phyloP scores from a whole-genome alignment of 768 basidiomycete species.

The Panus rudis region DNA sequence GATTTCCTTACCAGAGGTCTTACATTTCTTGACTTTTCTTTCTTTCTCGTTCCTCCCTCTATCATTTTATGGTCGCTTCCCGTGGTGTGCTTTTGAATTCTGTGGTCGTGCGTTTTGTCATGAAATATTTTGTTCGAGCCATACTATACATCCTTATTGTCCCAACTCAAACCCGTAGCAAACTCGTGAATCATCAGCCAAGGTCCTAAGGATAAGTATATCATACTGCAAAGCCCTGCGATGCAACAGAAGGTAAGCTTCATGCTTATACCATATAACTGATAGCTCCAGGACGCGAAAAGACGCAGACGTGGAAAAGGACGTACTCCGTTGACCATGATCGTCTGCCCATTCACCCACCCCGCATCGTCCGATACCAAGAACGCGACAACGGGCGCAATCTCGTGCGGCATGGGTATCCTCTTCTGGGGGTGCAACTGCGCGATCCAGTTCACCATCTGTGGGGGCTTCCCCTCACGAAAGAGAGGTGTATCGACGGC shows the following conservation, averaged over 20 bases:
- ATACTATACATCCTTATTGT: too few species aligned
- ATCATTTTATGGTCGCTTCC: too few species aligned
- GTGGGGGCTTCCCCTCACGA: constrained; percentile 44
- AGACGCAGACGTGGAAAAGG: too few species aligned
- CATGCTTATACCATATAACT: too few species aligned
- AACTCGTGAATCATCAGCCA: too few species aligned
- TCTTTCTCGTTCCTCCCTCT: background rate
- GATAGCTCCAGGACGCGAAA: too few species aligned
- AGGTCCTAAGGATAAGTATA: too few species aligned
- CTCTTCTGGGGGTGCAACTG: constrained; percentile 40
- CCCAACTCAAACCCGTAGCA: too few species aligned
- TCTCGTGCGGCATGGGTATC: constrained; percentile 44
- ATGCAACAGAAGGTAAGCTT: too few species aligned
- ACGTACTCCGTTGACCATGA: constrained; percentile 51
- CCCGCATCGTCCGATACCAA: constrained; percentile 43
- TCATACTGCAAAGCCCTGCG: too few species aligned
- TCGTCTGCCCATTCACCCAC: constrained; percentile 54
- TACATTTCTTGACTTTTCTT: constrained; percentile 14
- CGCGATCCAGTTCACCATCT: constrained; percentile 38
- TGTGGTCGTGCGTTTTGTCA: background rate
- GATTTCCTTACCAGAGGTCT: constrained; percentile 34
- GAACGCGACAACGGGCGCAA: constrained; percentile 47
- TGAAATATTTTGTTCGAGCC: too few species aligned
- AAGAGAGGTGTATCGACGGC: constrained; percentile 51
- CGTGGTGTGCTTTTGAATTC: too few species aligned